Evolutionary conservation across 2,329 filamentous ascomycete species (phyloP), one percentile per base, ranked within the genome.

Genomic region (Penicillium sp.): DNA sequence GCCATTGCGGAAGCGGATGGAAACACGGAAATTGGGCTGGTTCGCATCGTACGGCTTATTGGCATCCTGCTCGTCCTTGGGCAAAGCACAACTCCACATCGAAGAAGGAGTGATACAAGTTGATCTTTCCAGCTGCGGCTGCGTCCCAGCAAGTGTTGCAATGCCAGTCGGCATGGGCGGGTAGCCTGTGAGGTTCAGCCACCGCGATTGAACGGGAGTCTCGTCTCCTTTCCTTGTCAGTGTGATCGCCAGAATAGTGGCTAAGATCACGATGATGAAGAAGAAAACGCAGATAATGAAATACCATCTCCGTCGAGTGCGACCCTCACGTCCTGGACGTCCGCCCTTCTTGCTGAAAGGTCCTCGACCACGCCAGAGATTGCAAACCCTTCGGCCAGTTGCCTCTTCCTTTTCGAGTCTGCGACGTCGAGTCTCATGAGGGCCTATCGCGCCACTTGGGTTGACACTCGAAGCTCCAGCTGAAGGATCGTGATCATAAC

Each of bases 91-190:
- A 69, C 89, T 95, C 92, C 92, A 97, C 53, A 94, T 73, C 0
- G 89, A 89, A 4, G 85, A 79, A 0, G 88, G 88, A 8, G 81
- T 78, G 4, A 92, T 85, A 64, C 92, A 97, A 7, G 83, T 84
- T 22, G 83, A 84, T 52, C 85, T 82, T n/a, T 84, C 76, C 2
- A 81, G 76, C 0, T 82, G 82, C 48, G 88, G 85, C 63, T 89
- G 83, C 0, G 91, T 85, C 5, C 88, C 88, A 16, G 89, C 84
- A 16, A 97, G 82, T 0, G 90, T 95, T 58, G 90, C 81, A 18
- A 93, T 82, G 0, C 92, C 93, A 0, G 89, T 93, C 2, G 90
- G 90, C 67, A 97, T 90, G 0, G 92, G 88, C 18, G 92, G 92
- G 63, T 90, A 96, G 49, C 87, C 86, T 1, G 92, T 95, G 59